Evolutionary conservation across 2,329 filamentous ascomycete genomes (phyloP).

Genomic region (Thelonectria discophora): DNA sequence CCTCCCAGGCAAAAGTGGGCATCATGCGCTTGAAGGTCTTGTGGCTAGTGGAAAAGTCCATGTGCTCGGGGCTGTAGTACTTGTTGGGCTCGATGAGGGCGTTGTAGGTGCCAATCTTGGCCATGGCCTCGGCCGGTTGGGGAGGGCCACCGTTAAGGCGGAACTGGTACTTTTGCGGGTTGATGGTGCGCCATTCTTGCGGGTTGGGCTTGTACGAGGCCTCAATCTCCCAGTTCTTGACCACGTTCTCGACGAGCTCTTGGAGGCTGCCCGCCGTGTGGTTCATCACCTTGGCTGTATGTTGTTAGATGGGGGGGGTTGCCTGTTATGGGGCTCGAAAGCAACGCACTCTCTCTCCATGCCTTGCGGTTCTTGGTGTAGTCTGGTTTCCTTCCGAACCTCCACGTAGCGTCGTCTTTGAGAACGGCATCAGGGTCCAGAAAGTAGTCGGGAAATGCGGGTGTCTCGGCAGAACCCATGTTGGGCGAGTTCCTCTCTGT

Average conservation of each 20-base stretch:
- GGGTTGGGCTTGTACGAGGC: conserved; percentile 72
- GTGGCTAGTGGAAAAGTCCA: conserved; percentile 70
- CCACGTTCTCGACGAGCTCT: conserved; percentile 71
- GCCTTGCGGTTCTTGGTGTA: conserved; percentile 70
- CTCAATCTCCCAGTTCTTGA: conserved; percentile 79
- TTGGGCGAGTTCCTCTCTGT: neutral
- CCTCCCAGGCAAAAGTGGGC: conserved; percentile 77
- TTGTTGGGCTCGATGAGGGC: conserved; percentile 70
- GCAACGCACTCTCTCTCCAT: conserved; percentile 63
- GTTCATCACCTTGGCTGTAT: conserved; percentile 63
- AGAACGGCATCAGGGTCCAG: conserved; percentile 20
- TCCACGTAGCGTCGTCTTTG: conserved; percentile 18
- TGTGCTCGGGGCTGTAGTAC: conserved; percentile 69
- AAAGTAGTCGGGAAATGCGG: conserved; percentile 44
- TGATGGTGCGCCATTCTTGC: conserved; percentile 72
- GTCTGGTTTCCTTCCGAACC: conserved; percentile 55
- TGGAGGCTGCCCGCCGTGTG: conserved; percentile 66
- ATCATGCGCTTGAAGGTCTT: conserved; percentile 79
- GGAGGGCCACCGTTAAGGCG: conserved; percentile 69
- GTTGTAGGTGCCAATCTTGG: conserved; percentile 74
- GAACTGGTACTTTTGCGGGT: conserved; percentile 67
- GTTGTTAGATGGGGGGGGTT: neutral
- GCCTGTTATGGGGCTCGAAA: neutral
- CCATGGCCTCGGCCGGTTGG: conserved; percentile 69
- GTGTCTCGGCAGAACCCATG: conserved; percentile 28